Evolutionary conservation across 2,329 filamentous ascomycete species (phyloP).

Genomic region (Aspergillus nomiae): DNA sequence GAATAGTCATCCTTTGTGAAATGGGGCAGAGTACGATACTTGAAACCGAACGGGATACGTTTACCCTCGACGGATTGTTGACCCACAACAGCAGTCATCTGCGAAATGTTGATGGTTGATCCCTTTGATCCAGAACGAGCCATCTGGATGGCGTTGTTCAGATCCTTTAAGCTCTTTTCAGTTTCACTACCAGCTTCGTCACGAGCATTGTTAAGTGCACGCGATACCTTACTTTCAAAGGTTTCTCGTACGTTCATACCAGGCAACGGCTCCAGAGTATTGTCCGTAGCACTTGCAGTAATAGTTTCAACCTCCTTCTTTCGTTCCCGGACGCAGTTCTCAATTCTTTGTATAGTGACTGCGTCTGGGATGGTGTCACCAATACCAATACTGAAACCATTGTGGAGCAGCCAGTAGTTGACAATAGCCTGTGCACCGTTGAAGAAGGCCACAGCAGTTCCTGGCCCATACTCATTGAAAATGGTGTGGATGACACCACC

Average conservation of each 20-base stretch:
- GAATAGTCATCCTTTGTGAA: constrained; percentile 99
- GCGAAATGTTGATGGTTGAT: constrained; percentile 98
- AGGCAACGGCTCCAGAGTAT: constrained; percentile 85
- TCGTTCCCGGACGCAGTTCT: constrained; percentile 75
- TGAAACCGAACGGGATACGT: constrained; percentile 98
- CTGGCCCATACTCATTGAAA: constrained; percentile 89
- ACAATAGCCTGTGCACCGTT: constrained; percentile 93
- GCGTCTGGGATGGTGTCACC: constrained; percentile 95
- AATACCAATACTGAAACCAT: constrained; percentile 97
- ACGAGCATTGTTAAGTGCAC: constrained; percentile 91
- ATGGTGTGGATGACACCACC: constrained; percentile 94
- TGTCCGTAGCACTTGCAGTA: constrained; percentile 77
- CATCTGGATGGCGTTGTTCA: constrained; percentile 97
- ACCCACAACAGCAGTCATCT: constrained; percentile 97
- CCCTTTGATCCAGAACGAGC: constrained; percentile 96
- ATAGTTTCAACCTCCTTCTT: constrained; percentile 79
- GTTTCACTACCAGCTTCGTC: constrained; percentile 93
- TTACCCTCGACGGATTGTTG: constrained; percentile 98
- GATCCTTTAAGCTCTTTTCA: constrained; percentile 87
- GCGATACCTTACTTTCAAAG: constrained; percentile 95
- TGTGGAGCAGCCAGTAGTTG: constrained; percentile 95
- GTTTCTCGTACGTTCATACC: constrained; percentile 99
- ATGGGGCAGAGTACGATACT: constrained; percentile 93
- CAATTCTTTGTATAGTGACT: constrained; percentile 79
- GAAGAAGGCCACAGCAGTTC: constrained; percentile 89